Conservation (phyloP, 1,284 basidiomycete genomes). For the Coniophora puteana region DNA sequence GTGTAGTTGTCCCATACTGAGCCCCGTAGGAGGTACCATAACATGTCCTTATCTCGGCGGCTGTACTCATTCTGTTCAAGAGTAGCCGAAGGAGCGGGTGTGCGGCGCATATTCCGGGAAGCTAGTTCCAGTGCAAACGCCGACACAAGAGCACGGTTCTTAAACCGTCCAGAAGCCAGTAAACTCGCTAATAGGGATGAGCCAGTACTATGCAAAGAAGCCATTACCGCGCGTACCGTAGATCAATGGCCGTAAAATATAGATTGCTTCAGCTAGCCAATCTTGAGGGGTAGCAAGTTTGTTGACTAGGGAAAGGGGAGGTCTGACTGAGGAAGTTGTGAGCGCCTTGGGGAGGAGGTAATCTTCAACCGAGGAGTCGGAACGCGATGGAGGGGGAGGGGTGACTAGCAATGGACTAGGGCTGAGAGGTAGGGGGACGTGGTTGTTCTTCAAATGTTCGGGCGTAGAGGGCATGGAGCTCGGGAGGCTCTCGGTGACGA, state of each 20-base stretch:
- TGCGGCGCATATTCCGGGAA: slow-evolving; percentile 63
- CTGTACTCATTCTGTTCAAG: slow-evolving; percentile 81
- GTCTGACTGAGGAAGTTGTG: slow-evolving; percentile 64
- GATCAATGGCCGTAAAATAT: slow-evolving; percentile 65
- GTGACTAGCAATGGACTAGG: slow-evolving; percentile 52
- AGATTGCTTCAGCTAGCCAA: slow-evolving; percentile 66
- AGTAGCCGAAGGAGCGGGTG: slow-evolving; percentile 52
- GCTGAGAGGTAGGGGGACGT: slow-evolving; percentile 55
- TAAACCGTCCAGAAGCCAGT: slow-evolving; percentile 30
- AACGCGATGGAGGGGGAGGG: slow-evolving; percentile 44
- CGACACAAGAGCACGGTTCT: slow-evolving; percentile 48
- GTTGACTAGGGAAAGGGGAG: slow-evolving; percentile 59
- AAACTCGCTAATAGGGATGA: slow-evolving; percentile 26
- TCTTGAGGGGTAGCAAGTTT: slow-evolving; percentile 59
- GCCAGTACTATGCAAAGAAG: slow-evolving; percentile 5
- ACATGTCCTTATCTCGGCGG: slow-evolving; percentile 73
- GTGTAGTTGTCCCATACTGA: slow-evolving; percentile 89
- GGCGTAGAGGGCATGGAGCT: slow-evolving; percentile 56
- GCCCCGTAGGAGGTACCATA: slow-evolving; percentile 87
- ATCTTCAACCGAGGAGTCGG: slow-evolving; percentile 63
- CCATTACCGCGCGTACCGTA: slow-evolving; percentile 53
- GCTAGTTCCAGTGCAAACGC: slow-evolving; percentile 62
- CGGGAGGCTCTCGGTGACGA: slow-evolving; percentile 52
- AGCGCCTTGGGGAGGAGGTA: slow-evolving; percentile 77
- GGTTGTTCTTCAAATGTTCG: slow-evolving; percentile 76